These are phyloP conservation scores for Cladosporium halotolerans DNA, from an alignment of 2,329 filamentous ascomycete genomes.

Conservation along the genomic window DNA sequence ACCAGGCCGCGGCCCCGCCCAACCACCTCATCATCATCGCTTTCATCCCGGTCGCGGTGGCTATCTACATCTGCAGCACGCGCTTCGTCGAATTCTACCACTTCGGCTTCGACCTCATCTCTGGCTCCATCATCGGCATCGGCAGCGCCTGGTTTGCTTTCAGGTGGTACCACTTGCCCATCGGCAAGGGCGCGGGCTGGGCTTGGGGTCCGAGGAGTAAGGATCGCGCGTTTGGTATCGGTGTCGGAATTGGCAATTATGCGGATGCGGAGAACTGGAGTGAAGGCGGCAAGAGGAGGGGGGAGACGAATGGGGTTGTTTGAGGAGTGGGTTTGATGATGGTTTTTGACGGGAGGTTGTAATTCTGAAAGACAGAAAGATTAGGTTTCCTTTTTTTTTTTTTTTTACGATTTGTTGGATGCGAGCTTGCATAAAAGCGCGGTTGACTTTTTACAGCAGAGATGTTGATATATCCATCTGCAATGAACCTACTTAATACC, in stretches of 20 bases:
- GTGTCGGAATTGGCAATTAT: conserved; percentile 32
- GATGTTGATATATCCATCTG: too few species aligned
- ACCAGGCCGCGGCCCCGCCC: conserved; percentile 74
- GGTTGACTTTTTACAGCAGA: too few species aligned
- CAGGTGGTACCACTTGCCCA: conserved; percentile 77
- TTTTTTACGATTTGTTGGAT: too few species aligned
- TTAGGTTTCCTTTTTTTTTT: too few species aligned
- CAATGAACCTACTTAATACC: too few species aligned
- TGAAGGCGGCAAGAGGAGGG: too few species aligned
- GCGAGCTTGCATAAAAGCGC: too few species aligned
- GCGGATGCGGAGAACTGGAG: conserved; percentile 9
- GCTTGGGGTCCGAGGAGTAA: conserved; percentile 74
- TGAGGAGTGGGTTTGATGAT: too few species aligned
- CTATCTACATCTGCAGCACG: conserved; percentile 76
- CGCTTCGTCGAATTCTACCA: conserved; percentile 86
- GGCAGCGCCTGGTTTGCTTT: conserved; percentile 68
- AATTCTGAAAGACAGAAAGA: too few species aligned
- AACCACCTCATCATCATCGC: conserved; percentile 68
- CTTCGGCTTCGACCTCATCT: conserved; percentile 86
- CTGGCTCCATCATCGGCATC: conserved; percentile 73
- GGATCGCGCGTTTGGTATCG: conserved; percentile 68
- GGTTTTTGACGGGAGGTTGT: too few species aligned
- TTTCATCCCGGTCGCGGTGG: conserved; percentile 64
- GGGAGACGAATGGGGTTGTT: too few species aligned
- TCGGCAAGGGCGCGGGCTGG: conserved; percentile 76